Evolutionary conservation across 2,329 filamentous ascomycete genomes (phyloP).

Genomic region (Penicillium janthinellum): DNA sequence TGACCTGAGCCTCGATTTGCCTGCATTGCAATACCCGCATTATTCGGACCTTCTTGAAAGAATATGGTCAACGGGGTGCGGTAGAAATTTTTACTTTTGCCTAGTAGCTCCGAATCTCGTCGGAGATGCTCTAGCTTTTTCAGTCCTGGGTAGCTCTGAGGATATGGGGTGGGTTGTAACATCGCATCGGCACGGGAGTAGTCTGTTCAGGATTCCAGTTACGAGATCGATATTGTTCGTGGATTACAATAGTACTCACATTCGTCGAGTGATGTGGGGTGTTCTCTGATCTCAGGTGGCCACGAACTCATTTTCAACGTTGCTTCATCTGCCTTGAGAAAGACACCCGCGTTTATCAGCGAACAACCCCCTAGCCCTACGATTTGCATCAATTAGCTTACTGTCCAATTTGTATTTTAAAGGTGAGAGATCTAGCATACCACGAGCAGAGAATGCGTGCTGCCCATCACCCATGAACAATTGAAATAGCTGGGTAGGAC

Average conservation of each 20-base stretch:
- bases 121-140: conserved; percentile 13
- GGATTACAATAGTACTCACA: conserved; percentile 11
- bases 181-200: conserved; percentile 19
- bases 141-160: conserved; percentile 3
- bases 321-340: conserved; percentile 61
- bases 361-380: conserved; percentile 62
- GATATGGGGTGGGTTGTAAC: conserved; percentile 20
- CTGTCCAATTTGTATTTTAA: neutral
- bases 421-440: conserved; percentile 35
- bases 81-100: conserved; percentile 38
- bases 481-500: conserved; percentile 65
- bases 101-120: conserved; percentile 23
- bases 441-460: conserved; percentile 63
- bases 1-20: neutral
- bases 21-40: neutral
- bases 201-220: conserved; percentile 7
- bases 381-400: neutral
- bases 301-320: conserved; percentile 59
- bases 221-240: neutral
- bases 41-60: neutral
- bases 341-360: conserved; percentile 68
- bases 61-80: neutral
- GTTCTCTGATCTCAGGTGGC: conserved; percentile 45
- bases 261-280: conserved; percentile 32
- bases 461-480: conserved; percentile 65